Evolutionary conservation across 1,284 basidiomycete genomes (phyloP).

Genomic region (Apiotrichum siamense): DNA sequence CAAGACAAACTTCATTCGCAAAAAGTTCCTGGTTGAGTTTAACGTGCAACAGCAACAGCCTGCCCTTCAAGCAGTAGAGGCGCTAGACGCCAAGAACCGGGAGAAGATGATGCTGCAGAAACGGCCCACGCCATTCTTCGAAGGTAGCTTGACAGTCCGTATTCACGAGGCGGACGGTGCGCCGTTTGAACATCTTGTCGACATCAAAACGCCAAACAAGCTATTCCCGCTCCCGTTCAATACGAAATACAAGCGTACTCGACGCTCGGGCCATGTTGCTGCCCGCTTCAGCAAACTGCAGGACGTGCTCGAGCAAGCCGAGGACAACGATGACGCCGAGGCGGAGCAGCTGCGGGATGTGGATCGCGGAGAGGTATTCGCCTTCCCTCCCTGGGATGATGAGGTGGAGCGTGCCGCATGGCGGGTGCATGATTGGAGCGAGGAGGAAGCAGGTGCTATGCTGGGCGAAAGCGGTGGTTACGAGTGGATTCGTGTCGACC

Average conservation of each 20-base stretch:
- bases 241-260: slow-evolving; percentile 98
- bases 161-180: slow-evolving; percentile 99
- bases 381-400: slow-evolving; percentile 86
- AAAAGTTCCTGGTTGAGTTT: slow-evolving; percentile 97
- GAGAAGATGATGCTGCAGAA: slow-evolving; percentile 54
- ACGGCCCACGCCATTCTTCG: slow-evolving; percentile 81
- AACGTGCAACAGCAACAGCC: slow-evolving; percentile 83
- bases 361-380: slow-evolving; percentile 72
- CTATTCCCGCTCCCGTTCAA: slow-evolving; percentile 97
- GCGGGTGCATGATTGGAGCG: slow-evolving; percentile 97
- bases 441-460: slow-evolving; percentile 91
- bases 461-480: slow-evolving; percentile 67
- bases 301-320: slow-evolving; percentile 85
- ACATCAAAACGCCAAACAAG: slow-evolving; percentile 79
- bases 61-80: slow-evolving; percentile 49
- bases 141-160: slow-evolving; percentile 92
- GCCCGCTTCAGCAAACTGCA: slow-evolving; percentile 74
- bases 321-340: slow-evolving; percentile 81
- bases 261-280: slow-evolving; percentile 64
- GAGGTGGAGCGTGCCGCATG: slow-evolving; percentile 89
- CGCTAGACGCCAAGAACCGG: slow-evolving; percentile 17
- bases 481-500: slow-evolving; percentile 99
- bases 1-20: slow-evolving; percentile 87
- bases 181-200: slow-evolving; percentile 96
- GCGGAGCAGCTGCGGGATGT: slow-evolving; percentile 74